These are phyloP conservation scores for Alternaria novae-zelandiae DNA, from an alignment of 2,329 filamentous ascomycete genomes.

Conservation along the genomic window DNA sequence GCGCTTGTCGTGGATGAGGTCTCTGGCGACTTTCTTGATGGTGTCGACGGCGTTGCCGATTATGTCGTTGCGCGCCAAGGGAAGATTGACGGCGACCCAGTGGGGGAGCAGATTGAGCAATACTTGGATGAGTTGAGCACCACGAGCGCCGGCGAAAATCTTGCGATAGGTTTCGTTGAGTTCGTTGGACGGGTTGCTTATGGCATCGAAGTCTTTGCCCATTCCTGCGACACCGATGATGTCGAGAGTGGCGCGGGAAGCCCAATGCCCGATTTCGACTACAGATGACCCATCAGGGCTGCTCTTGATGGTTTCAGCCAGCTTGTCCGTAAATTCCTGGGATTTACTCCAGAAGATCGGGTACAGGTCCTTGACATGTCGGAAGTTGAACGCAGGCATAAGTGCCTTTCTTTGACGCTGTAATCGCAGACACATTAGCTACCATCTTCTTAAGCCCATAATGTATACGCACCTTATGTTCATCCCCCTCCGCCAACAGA, in stretches of 20 bases:
- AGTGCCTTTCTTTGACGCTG: slow-evolving; percentile 56
- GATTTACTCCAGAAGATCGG: slow-evolving; percentile 58
- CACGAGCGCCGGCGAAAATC: slow-evolving; percentile 57
- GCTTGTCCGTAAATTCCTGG: slow-evolving; percentile 49
- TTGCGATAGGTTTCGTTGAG: slow-evolving; percentile 60
- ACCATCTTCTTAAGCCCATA: not conserved
- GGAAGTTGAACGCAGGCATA: slow-evolving; percentile 58
- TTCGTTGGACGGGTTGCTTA: slow-evolving; percentile 59
- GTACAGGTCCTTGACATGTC: slow-evolving; percentile 59
- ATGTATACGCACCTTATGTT: slow-evolving; percentile 68
- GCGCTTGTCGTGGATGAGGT: slow-evolving; percentile 76
- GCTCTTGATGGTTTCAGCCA: slow-evolving; percentile 35
- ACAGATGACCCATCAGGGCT: slow-evolving; percentile 38
- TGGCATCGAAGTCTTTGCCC: slow-evolving; percentile 62
- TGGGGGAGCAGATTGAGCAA: slow-evolving; percentile 67
- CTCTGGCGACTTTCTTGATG: slow-evolving; percentile 66
- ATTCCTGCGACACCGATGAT: slow-evolving; percentile 65
- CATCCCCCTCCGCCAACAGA: slow-evolving; percentile 85
- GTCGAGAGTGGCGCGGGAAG: slow-evolving; percentile 61
- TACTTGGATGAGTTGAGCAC: slow-evolving; percentile 63
- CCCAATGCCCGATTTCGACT: slow-evolving; percentile 55
- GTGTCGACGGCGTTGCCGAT: slow-evolving; percentile 44
- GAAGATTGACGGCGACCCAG: slow-evolving; percentile 68
- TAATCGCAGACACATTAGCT: slow-evolving; percentile 3
- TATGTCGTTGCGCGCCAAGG: slow-evolving; percentile 69